These are phyloP conservation scores for Fusarium denticulatum DNA, from an alignment of 2,329 filamentous ascomycete genomes.

Conservation along the genomic window DNA sequence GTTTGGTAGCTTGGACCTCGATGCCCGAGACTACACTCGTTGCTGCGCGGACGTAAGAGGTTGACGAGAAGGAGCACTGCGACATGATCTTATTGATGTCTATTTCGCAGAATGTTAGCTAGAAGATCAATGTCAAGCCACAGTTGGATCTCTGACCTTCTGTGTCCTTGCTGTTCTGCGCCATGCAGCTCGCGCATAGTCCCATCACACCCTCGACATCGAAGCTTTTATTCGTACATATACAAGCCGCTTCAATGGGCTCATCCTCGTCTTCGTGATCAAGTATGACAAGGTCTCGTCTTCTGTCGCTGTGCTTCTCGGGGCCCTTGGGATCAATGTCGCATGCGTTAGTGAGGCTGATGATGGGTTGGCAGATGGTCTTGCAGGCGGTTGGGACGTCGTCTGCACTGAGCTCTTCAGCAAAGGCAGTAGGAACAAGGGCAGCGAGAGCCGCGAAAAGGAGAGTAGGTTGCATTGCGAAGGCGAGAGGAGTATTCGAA, in stretches of 20 bases:
- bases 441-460: neutral
- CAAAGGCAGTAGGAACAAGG: accelerated
- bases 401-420: neutral
- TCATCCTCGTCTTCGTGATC: neutral
- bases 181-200: neutral
- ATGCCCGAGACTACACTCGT: conserved; percentile 2
- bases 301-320: neutral
- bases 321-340: neutral
- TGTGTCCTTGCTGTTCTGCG: neutral
- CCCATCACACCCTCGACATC: neutral
- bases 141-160: neutral
- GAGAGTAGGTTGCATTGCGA: too few relatives aligned
- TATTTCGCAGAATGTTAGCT: accelerated
- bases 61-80: neutral
- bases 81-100: neutral
- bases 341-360: conserved; percentile 4
- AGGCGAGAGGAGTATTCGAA: too few relatives aligned
- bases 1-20: neutral
- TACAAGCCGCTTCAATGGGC: neutral
- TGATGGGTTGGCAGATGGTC: conserved; percentile 5
- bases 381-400: neutral
- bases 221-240: neutral
- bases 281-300: neutral
- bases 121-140: accelerated
- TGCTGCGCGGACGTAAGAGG: neutral